Conservation (phyloP, 2,329 filamentous ascomycete genomes). For the Lachnellula cervina region DNA sequence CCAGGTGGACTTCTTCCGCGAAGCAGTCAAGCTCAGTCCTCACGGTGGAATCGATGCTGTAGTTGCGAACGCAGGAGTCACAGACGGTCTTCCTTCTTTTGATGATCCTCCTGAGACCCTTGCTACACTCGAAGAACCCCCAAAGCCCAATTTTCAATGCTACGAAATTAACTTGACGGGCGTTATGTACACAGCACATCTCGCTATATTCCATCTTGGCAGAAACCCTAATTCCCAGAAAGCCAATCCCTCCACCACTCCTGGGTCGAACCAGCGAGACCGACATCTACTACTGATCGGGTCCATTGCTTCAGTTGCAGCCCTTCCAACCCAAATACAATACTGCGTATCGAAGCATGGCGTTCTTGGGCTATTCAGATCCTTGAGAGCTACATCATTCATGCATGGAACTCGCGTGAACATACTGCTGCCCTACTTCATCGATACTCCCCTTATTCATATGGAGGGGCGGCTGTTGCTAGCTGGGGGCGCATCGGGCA, state of each 20-base stretch:
- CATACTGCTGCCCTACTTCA: conserved; percentile 63
- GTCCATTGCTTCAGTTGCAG: conserved; percentile 52
- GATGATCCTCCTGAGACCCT: conserved; percentile 38
- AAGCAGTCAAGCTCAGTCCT: conserved; percentile 48
- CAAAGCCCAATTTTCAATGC: conserved; percentile 46
- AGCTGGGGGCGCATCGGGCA: conserved; percentile 50
- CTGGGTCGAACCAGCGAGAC: conserved; percentile 39
- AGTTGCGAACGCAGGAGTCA: conserved; percentile 63
- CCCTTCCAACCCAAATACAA: conserved; percentile 42
- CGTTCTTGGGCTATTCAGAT: conserved; percentile 59
- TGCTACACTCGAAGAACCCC: conserved; percentile 39
- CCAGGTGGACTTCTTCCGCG: conserved; percentile 59
- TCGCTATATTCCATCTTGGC: conserved; percentile 56
- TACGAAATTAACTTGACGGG: conserved; percentile 61
- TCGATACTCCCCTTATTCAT: conserved; percentile 55
- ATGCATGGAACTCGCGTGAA: conserved; percentile 55
- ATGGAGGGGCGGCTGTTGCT: conserved; percentile 45
- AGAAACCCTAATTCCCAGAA: conserved; percentile 41
- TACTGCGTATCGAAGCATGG: conserved; percentile 63
- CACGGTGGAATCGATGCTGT: conserved; percentile 56
- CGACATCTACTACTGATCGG: conserved; percentile 59
- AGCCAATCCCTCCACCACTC: conserved; percentile 31
- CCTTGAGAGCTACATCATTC: conserved; percentile 47
- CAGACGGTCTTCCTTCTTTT: conserved; percentile 39
- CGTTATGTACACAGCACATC: conserved; percentile 59